Evolutionary conservation across 345 rosid species (phyloP).

Genomic region (Melaleuca alternifolia): DNA sequence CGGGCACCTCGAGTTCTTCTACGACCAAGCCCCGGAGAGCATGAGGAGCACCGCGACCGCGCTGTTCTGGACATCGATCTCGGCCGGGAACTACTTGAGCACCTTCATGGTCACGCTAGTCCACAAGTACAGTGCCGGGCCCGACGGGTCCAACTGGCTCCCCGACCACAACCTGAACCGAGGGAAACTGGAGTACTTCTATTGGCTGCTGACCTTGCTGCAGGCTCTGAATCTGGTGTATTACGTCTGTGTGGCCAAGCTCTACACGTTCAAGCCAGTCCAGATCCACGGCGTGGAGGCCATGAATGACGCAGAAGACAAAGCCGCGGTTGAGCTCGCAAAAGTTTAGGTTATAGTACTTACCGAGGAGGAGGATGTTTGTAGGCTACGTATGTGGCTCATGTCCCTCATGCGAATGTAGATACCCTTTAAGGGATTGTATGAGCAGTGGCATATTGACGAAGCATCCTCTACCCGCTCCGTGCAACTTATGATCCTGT

Average conservation of each 20-base stretch:
- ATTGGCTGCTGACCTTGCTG: slow-evolving; percentile 59
- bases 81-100: slow-evolving; percentile 63
- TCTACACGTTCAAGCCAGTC: slow-evolving; percentile 62
- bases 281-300: slow-evolving; percentile 28
- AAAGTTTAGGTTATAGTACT: slow-evolving; percentile 5
- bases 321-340: slow-evolving; percentile 16
- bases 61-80: slow-evolving; percentile 63
- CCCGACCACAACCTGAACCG: slow-evolving; percentile 61
- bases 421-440: neutral
- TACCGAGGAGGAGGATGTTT: neutral
- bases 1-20: slow-evolving; percentile 85
- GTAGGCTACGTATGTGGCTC: neutral
- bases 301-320: neutral
- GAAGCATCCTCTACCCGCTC: neutral
- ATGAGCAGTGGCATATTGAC: neutral
- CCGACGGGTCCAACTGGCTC: slow-evolving; percentile 77
- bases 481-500: neutral
- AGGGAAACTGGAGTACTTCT: slow-evolving; percentile 76
- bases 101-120: slow-evolving; percentile 63
- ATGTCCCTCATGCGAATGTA: neutral
- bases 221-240: slow-evolving; percentile 55
- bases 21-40: slow-evolving; percentile 88
- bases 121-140: slow-evolving; percentile 50
- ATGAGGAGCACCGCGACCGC: slow-evolving; percentile 80
- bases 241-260: slow-evolving; percentile 53